phyloP scores from a whole-genome alignment of 805 yeast genomes.

The Metschnikowia sp. region DNA sequence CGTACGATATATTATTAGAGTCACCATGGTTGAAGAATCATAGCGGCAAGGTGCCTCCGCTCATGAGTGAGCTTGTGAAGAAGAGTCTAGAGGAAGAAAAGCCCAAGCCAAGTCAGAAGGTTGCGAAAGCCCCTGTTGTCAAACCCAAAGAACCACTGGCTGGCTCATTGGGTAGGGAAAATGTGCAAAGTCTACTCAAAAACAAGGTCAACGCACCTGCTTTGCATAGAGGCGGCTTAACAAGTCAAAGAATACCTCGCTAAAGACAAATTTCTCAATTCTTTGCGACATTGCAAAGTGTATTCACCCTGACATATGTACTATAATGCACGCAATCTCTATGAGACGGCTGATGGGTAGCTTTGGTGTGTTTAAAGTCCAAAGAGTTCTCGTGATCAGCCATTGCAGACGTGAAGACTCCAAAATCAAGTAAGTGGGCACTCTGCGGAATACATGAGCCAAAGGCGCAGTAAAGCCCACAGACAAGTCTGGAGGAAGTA shows the following conservation, averaged over 20 bases:
- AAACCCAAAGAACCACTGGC: slow-evolving; percentile 8
- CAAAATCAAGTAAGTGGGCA: background rate
- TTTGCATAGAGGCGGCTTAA: slow-evolving; percentile 41
- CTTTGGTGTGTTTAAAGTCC: no score
- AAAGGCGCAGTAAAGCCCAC: no score
- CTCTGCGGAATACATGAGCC: background rate
- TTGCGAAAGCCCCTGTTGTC: slow-evolving; percentile 17
- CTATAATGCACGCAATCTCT: no score
- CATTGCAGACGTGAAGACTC: background rate
- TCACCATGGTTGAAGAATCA: slow-evolving; percentile 80
- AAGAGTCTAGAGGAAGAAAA: slow-evolving; percentile 14
- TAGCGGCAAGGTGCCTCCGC: slow-evolving; percentile 33
- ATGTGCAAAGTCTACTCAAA: slow-evolving; percentile 37
- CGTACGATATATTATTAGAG: slow-evolving; percentile 65
- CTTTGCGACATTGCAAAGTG: no score
- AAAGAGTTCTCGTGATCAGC: background rate
- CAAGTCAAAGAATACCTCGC: slow-evolving; percentile 17
- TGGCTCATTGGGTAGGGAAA: slow-evolving; percentile 23
- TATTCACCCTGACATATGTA: no score
- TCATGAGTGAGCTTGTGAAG: slow-evolving; percentile 28
- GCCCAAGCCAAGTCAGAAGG: slow-evolving; percentile 10
- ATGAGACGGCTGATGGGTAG: no score
- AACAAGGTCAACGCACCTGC: slow-evolving; percentile 44
- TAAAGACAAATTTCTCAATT: background rate
- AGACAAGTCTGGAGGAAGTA: no score